phyloP scores from a whole-genome alignment of 352 stramenopile genomes.

The Phytophthora boehmeriae region DNA sequence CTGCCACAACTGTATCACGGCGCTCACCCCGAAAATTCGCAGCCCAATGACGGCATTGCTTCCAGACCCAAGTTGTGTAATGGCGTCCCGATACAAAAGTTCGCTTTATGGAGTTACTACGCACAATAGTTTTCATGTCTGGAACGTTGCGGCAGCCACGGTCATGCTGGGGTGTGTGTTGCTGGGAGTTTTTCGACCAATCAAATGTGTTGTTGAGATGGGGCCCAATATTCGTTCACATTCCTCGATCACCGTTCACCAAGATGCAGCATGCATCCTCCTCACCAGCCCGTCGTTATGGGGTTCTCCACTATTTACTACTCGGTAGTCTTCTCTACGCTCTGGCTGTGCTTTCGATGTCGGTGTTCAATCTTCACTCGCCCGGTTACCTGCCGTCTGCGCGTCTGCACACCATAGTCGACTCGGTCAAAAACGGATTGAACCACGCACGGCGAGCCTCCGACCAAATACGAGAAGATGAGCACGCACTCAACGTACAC shows the following conservation, averaged over 20 bases:
- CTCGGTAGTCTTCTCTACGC: constrained; percentile 17
- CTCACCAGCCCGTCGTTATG: constrained; percentile 1
- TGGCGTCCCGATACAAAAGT: too few relatives aligned
- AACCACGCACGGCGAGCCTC: constrained; percentile 1
- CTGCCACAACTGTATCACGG: too few relatives aligned
- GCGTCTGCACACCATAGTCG: constrained; percentile 4
- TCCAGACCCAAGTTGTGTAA: too few relatives aligned
- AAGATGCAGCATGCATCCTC: neutral
- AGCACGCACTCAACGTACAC: constrained; percentile 17
- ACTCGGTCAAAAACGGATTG: constrained; percentile 5
- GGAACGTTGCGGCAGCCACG: too few relatives aligned
- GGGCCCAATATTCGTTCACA: too few relatives aligned
- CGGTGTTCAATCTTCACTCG: constrained; percentile 13
- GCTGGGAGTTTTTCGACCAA: too few relatives aligned
- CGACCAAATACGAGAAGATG: constrained; percentile 20
- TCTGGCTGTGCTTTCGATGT: constrained; percentile 7
- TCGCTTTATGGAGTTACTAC: too few relatives aligned
- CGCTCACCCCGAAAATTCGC: too few relatives aligned
- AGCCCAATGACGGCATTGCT: too few relatives aligned
- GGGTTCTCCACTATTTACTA: constrained; percentile 11
- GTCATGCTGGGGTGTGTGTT: too few relatives aligned
- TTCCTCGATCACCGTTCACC: neutral
- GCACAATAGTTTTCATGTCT: too few relatives aligned
- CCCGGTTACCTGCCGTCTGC: neutral
- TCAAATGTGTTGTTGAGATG: too few relatives aligned